phyloP scores from a whole-genome alignment of 2,329 filamentous ascomycete genomes.

The Colletotrichum aenigma region DNA sequence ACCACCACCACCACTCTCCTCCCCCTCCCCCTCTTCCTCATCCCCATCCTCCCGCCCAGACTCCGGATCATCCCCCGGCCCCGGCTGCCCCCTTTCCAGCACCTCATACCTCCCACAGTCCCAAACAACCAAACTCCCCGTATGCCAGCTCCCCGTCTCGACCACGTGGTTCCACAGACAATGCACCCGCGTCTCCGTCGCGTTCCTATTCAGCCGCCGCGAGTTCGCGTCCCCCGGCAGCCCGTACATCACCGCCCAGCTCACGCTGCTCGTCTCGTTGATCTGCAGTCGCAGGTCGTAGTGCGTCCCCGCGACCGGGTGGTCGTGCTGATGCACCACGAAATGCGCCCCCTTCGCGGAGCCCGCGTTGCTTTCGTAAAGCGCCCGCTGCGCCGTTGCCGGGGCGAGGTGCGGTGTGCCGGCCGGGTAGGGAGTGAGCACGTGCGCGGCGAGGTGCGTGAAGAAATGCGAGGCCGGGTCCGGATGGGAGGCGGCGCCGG shows the following conservation, averaged over 20 bases:
- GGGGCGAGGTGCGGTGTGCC: slow-evolving; percentile 36
- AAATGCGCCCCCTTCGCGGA: slow-evolving; percentile 56
- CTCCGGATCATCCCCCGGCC: slow-evolving; percentile 31
- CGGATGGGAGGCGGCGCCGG: slow-evolving; percentile 36
- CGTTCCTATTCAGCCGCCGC: slow-evolving; percentile 58
- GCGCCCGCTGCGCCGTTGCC: slow-evolving; percentile 27
- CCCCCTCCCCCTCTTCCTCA: slow-evolving; percentile 24
- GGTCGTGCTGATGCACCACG: slow-evolving; percentile 76
- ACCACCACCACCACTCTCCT: slow-evolving; percentile 2
- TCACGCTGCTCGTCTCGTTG: slow-evolving; percentile 68
- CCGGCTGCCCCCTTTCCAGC: slow-evolving; percentile 45
- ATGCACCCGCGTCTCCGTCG: slow-evolving; percentile 66
- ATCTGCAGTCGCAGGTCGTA: slow-evolving; percentile 76
- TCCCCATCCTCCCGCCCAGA: slow-evolving; percentile 15
- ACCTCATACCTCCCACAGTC: slow-evolving; percentile 64
- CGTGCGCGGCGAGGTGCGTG: slow-evolving; percentile 31
- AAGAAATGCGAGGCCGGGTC: slow-evolving; percentile 46
- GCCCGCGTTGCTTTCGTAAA: slow-evolving; percentile 39
- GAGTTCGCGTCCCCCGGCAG: slow-evolving; percentile 63
- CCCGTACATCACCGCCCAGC: slow-evolving; percentile 69
- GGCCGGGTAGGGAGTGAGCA: slow-evolving; percentile 24
- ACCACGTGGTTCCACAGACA: slow-evolving; percentile 67
- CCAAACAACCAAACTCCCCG: slow-evolving; percentile 66
- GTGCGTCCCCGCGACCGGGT: slow-evolving; percentile 70
- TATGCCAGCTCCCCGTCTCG: slow-evolving; percentile 58